A percentile compares a stretch with the other conserved stretches of the same genome.
These are phyloP conservation scores for Aspergillus phoenicis DNA, from an alignment of 2,329 filamentous ascomycete genomes.

Conservation along the genomic window DNA sequence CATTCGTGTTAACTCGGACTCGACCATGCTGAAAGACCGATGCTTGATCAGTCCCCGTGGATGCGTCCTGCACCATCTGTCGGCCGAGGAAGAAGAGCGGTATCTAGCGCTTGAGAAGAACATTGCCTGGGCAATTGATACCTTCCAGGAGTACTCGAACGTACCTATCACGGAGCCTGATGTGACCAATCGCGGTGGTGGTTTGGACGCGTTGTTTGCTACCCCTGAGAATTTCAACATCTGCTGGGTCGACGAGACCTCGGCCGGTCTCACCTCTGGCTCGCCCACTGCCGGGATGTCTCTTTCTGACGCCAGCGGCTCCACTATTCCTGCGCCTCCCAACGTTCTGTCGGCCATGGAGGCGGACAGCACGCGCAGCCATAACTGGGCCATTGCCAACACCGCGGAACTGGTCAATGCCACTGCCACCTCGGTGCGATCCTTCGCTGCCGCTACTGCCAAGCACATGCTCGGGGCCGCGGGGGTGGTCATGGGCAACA, in stretches of 20 bases:
- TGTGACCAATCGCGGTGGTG: slow-evolving; percentile 47
- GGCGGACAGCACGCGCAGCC: slow-evolving; percentile 40
- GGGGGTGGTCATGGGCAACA: slow-evolving; percentile 33
- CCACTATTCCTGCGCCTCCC: slow-evolving; percentile 30
- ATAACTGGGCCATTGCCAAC: slow-evolving; percentile 42
- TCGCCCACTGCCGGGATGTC: slow-evolving; percentile 27
- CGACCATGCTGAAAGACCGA: slow-evolving; percentile 42
- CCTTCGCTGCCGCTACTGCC: slow-evolving; percentile 39
- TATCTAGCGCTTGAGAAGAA: slow-evolving; percentile 49
- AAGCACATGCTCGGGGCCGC: slow-evolving; percentile 42
- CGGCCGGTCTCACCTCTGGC: slow-evolving; percentile 29
- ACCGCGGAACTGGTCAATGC: slow-evolving; percentile 39
- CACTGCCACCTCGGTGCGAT: slow-evolving; percentile 39
- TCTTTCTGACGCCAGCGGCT: slow-evolving; percentile 26
- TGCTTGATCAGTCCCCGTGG: slow-evolving; percentile 51
- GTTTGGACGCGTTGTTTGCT: slow-evolving; percentile 48
- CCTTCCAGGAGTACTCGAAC: slow-evolving; percentile 43
- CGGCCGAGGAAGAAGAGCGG: slow-evolving; percentile 48
- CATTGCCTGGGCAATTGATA: slow-evolving; percentile 33
- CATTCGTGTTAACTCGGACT: slow-evolving; percentile 41
- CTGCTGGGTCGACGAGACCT: slow-evolving; percentile 46
- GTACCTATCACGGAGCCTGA: slow-evolving; percentile 43
- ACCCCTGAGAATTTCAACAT: slow-evolving; percentile 50
- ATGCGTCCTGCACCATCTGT: slow-evolving; percentile 48
- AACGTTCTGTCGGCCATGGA: slow-evolving; percentile 45